Percentiles rank a stretch among this genome's conserved stretches.
Evolutionary conservation across 257 asterid genomes (phyloP).

Genomic region (Solanum commersonii): DNA sequence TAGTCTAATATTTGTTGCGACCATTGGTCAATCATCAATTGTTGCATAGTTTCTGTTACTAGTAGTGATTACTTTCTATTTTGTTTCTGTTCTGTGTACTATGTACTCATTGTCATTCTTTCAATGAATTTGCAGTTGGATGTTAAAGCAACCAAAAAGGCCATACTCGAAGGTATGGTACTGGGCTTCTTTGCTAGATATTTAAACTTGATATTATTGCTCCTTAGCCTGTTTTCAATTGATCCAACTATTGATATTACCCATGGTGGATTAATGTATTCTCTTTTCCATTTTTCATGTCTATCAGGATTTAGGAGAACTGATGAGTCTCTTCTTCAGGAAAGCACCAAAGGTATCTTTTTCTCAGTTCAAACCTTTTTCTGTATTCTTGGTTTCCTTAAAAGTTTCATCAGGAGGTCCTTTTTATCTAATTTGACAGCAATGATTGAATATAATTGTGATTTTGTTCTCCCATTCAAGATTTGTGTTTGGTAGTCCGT

Average conservation of each 20-base stretch:
- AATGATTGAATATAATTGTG: neutral
- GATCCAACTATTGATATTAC: neutral
- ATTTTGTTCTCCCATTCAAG: neutral
- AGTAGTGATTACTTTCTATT: neutral
- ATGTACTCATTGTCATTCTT: neutral
- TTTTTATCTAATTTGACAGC: neutral
- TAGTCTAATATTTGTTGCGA: constrained; percentile 15
- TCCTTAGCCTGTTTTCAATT: neutral
- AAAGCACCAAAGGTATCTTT: constrained; percentile 59
- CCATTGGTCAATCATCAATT: constrained; percentile 1
- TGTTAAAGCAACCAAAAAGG: constrained; percentile 65
- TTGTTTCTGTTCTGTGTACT: constrained; percentile 2
- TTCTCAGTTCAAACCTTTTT: neutral
- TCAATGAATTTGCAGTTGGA: constrained; percentile 58
- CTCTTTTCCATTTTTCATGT: neutral
- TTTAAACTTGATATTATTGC: neutral
- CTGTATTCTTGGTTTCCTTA: neutral
- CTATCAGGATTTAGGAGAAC: constrained; percentile 62
- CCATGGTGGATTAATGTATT: neutral
- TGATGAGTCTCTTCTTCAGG: constrained; percentile 72
- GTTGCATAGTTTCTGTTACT: neutral
- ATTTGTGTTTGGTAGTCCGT: neutral
- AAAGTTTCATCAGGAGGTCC: neutral
- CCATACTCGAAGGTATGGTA: constrained; percentile 66
- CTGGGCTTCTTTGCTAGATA: neutral